These are phyloP conservation scores for Phytophthora macrochlamydospora DNA, from an alignment of 352 stramenopile species.

Conservation along the genomic window DNA sequence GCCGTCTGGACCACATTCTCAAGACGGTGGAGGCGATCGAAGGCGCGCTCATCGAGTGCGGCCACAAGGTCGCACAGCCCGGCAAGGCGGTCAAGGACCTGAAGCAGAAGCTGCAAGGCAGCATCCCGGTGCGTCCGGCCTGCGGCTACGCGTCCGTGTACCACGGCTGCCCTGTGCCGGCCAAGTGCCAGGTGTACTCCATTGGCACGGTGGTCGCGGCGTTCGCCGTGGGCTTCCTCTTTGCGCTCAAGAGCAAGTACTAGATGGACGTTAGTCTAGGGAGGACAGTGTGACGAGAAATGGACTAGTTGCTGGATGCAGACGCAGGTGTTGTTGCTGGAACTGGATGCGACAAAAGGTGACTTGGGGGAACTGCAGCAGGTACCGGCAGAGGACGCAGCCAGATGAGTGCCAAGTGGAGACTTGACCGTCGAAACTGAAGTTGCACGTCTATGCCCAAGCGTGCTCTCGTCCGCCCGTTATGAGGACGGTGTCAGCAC, in stretches of 20 bases:
- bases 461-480: constrained; percentile 11
- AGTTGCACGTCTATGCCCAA: neutral
- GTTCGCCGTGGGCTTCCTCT: constrained; percentile 63
- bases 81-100: constrained; percentile 58
- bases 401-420: neutral
- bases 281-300: neutral
- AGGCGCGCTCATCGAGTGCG: constrained; percentile 70
- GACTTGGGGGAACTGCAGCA: neutral
- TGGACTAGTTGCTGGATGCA: constrained; percentile 8
- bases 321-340: neutral
- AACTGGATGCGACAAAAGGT: neutral
- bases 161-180: constrained; percentile 68
- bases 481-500: constrained; percentile 12
- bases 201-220: constrained; percentile 60
- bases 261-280: constrained; percentile 15
- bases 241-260: constrained; percentile 65
- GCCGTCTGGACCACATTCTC: constrained; percentile 73
- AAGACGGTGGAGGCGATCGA: constrained; percentile 80
- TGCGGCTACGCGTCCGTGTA: constrained; percentile 47
- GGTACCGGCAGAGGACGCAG: too few relatives aligned
- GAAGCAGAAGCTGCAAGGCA: constrained; percentile 56
- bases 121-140: constrained; percentile 56
- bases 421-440: neutral
- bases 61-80: constrained; percentile 61
- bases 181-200: constrained; percentile 74